These are phyloP conservation scores for Geosmithia flava DNA, from an alignment of 2,329 filamentous ascomycete species.

Conservation along the genomic window DNA sequence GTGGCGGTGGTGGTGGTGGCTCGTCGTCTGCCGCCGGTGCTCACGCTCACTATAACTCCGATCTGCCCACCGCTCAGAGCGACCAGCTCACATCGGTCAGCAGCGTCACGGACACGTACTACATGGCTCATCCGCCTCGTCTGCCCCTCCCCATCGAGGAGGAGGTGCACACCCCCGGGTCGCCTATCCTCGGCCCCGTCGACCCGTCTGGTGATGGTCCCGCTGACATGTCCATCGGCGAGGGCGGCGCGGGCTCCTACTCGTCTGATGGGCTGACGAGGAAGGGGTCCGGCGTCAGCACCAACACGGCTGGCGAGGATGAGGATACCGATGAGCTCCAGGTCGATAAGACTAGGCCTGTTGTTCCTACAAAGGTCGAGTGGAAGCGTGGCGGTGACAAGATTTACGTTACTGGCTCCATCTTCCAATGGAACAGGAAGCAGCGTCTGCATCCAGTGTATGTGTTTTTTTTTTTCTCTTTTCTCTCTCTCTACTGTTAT, in stretches of 20 bases:
- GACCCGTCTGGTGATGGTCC: constrained; percentile 44
- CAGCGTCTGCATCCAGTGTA: constrained; percentile 78
- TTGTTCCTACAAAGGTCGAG: constrained; percentile 73
- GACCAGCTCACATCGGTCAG: constrained; percentile 35
- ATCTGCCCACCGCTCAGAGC: constrained; percentile 15
- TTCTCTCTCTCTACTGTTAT: not conserved
- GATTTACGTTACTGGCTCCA: constrained; percentile 93
- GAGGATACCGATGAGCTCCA: constrained; percentile 67
- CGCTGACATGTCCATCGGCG: constrained; percentile 9
- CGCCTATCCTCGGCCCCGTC: constrained; percentile 68
- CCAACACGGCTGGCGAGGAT: constrained; percentile 55
- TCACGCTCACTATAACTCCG: constrained; percentile 12
- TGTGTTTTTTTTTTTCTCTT: constrained; percentile 23
- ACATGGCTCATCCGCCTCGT: constrained; percentile 64
- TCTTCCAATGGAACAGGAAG: constrained; percentile 95
- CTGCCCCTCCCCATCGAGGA: constrained; percentile 89
- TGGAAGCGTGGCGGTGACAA: constrained; percentile 79
- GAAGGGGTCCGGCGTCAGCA: constrained; percentile 46
- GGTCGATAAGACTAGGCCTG: constrained; percentile 61
- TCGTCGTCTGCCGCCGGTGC: constrained; percentile 20
- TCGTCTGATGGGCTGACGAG: constrained; percentile 33
- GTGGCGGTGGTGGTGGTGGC: no score
- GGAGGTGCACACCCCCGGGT: constrained; percentile 79
- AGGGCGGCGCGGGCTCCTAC: constrained; percentile 29
- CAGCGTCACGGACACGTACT: constrained; percentile 49